phyloP scores from a whole-genome alignment of 2,329 filamentous ascomycete species.

The Parastagonospora nodorum region DNA sequence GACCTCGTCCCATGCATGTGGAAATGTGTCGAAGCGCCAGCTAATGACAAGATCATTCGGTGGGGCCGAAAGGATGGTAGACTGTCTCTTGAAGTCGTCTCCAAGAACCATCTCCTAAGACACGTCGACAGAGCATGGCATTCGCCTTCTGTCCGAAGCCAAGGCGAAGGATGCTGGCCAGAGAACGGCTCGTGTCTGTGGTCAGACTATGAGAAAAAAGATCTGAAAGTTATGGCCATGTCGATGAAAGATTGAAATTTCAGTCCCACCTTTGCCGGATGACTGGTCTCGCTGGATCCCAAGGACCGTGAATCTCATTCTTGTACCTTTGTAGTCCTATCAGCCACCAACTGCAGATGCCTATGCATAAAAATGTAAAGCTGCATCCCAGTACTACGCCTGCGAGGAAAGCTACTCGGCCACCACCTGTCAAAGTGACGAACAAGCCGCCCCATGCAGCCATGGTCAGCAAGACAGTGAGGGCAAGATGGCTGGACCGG shows the following conservation, averaged over 20 bases:
- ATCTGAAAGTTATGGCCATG: conserved; percentile 18
- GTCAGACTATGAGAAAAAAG: conserved; percentile 32
- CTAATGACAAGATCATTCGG: conserved; percentile 33
- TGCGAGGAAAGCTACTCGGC: conserved; percentile 64
- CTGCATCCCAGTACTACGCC: conserved; percentile 79
- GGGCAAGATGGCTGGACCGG: conserved; percentile 77
- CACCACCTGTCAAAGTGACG: conserved; percentile 58
- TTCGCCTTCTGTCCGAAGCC: conserved; percentile 15
- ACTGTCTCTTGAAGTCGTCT: conserved; percentile 39
- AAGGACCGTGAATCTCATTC: conserved; percentile 97
- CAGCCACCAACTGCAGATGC: conserved; percentile 96
- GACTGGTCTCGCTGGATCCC: conserved; percentile 91
- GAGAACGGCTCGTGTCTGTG: conserved; percentile 36
- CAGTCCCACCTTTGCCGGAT: conserved; percentile 70
- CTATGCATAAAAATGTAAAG: conserved; percentile 78
- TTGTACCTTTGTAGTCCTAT: conserved; percentile 98
- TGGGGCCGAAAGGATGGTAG: conserved; percentile 35
- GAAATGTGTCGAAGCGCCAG: conserved; percentile 22
- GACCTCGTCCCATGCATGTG: conserved; percentile 43
- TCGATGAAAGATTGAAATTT: conserved; percentile 20
- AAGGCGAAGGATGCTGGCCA: conserved; percentile 33
- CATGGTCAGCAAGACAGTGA: conserved; percentile 78
- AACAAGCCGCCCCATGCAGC: conserved; percentile 80
- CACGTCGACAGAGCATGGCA: conserved; percentile 21
- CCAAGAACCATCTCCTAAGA: conserved; percentile 22